phyloP scores from a whole-genome alignment of 179 eudicot genomes.

The Carnegiea gigantea region DNA sequence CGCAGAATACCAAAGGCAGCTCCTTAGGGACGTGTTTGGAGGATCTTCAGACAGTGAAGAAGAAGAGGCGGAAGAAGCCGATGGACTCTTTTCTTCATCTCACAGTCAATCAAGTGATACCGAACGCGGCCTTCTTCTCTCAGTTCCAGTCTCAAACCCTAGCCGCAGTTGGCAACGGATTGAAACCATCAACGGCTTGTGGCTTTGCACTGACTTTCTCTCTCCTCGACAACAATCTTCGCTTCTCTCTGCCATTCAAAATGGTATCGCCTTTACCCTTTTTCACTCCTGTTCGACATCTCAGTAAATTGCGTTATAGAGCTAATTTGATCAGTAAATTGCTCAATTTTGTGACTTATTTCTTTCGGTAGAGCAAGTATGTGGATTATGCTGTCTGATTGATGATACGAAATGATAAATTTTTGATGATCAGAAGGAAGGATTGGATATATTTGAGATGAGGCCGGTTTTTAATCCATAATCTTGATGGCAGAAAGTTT shows the following conservation, averaged over 20 bases:
- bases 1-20: conserved; percentile 14
- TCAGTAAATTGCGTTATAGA: background rate
- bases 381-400: background rate
- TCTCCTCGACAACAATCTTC: conserved; percentile 52
- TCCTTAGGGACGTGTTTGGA: conserved; percentile 65
- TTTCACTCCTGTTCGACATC: background rate
- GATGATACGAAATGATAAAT: background rate
- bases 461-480: background rate
- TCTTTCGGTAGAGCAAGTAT: background rate
- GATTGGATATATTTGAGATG: background rate
- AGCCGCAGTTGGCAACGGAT: conserved; percentile 45
- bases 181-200: conserved; percentile 53
- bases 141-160: conserved; percentile 20
- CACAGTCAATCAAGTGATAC: background rate
- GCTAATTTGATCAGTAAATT: background rate
- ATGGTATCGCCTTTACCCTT: conserved; percentile 33
- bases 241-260: conserved; percentile 51
- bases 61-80: background rate
- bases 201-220: conserved; percentile 63
- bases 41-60: conserved; percentile 59
- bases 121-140: conserved; percentile 6
- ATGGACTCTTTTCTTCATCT: conserved; percentile 4
- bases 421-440: background rate
- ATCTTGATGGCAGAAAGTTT: too few relatives aligned
- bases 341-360: background rate